Evolutionary conservation across 371 early-diverging fungal species (phyloP), one percentile per base, ranked within the genome.

Genomic region (Parasitella parasitica): DNA sequence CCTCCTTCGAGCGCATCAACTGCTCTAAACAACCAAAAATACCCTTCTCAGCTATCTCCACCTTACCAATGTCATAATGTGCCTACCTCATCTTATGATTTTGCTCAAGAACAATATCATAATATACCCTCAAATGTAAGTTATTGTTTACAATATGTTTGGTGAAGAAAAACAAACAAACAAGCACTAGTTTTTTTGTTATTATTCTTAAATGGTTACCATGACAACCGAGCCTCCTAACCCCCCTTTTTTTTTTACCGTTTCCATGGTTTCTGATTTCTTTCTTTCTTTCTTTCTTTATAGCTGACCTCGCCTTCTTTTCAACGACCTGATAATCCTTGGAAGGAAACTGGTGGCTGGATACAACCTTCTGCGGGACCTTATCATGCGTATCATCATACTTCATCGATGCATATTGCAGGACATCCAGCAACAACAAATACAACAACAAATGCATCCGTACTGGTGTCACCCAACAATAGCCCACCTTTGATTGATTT

Each of bases 331-430:
- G n/a, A 55, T 30, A 66, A 61, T 48, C 66, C 66, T 37, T 66
- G 66, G 66, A 66, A 60, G 41, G 61, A 59, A 24, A 60, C 50
- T 27, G 55, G 57, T 56, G 50, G 60, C 41, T 66, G 66, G 66
- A 51, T 66, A 26, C 60, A 66, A 24, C n/a, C 50, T 38, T 36
- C 56, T 46, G 38, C 27, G 15, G 53, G 35, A 35, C 59, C 36
- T 39, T 32, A 52, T 59, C 49, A 58, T 41, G 30, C 65, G 16
- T 58, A 46, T 24, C 37, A 34, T 28, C 37, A 34, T 28, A 22
- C 50, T 18, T 49, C 54, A 22, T 54, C 59, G 32, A 56, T 59
- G 59, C 59, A 62, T 62, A 16, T 43, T 43, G 43, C 43, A 43
- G 55, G 26, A 54, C 54, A 48, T 41, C 26, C 38, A 53, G 27